Conservation (phyloP, 257 asterid species). For the Petrea volubilis region DNA sequence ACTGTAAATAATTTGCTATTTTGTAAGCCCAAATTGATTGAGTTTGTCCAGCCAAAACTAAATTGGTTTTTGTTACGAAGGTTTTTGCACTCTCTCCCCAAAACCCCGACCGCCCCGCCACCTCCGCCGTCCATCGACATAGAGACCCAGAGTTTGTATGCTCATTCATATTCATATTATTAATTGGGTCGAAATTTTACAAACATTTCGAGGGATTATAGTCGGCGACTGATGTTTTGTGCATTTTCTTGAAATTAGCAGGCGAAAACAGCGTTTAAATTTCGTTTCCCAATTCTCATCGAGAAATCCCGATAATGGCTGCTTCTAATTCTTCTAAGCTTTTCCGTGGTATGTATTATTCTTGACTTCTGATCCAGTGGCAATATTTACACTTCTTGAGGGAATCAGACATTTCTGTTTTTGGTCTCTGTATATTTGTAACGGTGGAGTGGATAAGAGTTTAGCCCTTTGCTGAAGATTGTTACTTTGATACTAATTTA, state of each 20-base stretch:
- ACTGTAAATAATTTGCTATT: neutral
- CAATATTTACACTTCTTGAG: no score
- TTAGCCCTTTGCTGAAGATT: no score
- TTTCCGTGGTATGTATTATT: conserved; percentile 38
- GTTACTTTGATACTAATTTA: neutral
- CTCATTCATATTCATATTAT: neutral
- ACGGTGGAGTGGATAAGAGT: no score
- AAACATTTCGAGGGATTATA: neutral
- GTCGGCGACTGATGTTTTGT: conserved; percentile 3
- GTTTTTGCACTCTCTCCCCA: neutral
- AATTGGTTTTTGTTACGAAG: neutral
- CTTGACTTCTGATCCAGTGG: neutral
- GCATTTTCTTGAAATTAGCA: conserved; percentile 10
- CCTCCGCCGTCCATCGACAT: conserved; percentile 1
- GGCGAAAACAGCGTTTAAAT: conserved; percentile 8
- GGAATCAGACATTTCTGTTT: no score
- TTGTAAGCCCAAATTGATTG: neutral
- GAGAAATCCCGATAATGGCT: conserved; percentile 37
- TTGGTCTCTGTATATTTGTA: no score
- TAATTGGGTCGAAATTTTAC: neutral
- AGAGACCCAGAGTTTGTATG: neutral
- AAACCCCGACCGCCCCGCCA: conserved; percentile 16
- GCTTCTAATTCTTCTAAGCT: conserved; percentile 45
- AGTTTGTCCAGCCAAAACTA: neutral
- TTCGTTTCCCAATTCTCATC: neutral